Evolutionary conservation across 345 rosid species (phyloP), one percentile per base, ranked within the genome.

Genomic region (Melaleuca quinquenervia): DNA sequence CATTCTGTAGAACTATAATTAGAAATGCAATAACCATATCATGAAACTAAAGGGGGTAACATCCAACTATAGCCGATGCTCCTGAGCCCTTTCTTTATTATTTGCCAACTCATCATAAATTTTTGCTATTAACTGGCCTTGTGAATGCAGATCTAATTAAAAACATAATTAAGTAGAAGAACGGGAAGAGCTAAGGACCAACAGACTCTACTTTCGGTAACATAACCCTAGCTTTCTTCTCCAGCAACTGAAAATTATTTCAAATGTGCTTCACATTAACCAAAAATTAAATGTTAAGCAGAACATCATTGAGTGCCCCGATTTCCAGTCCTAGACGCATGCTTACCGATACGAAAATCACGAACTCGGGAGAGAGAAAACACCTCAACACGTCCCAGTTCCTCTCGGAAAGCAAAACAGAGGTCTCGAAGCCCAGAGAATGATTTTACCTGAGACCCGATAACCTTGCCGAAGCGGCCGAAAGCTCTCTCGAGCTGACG

Each of bases 401-500:
- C 60, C 48, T 36, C 80, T 36, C 26, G 80, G 48, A 64, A 29
- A 62, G 11, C 75, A 9, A 32, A 64, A 64, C 44, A 29, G 76
- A 7, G 76, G 76, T 8, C 18, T 8, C 22, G 44, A 32, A 70
- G 24, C 76, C 45, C 78, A 32, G 45, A 70, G 48, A 36, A 70
- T 18, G 10, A 21, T 70, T 9, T 32, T 89, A 96, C 99, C 99
- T 97, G 98, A 89, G 93, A 91, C 89, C 95, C 98, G 75, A 94
- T 84, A 60, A 97, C 92, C 87, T 95, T 96, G 11, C 99, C 99
- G 88, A 93, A 97, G 50, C 97, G 99, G 85, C 87, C 87, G 89
- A 97, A 97, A 70, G 94, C 92, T 75, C 90, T 89, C 91, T 97
- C 94, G 87, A 97, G 98, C 89, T 97, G 96, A 56, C 98, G 94